Evolutionary conservation across 176 grass and related monocot genomes (phyloP), one percentile per base, ranked within the genome.

Genomic region (Eremochloa ophiuroides): DNA sequence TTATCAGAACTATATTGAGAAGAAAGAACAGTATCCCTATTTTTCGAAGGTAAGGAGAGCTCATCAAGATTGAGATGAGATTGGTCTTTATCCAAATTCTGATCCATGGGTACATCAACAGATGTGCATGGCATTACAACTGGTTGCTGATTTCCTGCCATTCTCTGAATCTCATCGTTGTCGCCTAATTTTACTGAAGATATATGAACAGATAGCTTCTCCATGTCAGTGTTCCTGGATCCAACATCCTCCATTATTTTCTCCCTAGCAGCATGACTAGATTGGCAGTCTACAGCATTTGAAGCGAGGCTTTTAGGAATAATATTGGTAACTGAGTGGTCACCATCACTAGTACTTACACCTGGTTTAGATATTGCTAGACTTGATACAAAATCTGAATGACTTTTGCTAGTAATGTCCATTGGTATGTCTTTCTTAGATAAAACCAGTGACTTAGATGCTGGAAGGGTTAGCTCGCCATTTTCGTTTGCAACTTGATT

Each of bases 121-220:
- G 76, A 82, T 37, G 40, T 22, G 79, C 47, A 61, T 62, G 76
- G 67, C 10, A 46, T 61, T 77, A 64, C 74, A 86, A 28, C 77
- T 29, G 15, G 48, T 29, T 77, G 85, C 61, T 86, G 78, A 51
- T 74, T 64, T 62, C 65, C 74, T 50, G 26, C 55, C 70, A 40
- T 80, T 37, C 22, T 73, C n/a, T 80, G 73, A 85, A 51, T 74
- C 25, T 33, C 63, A 79, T 78, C 30, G 75, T 82, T 80, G 74
- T 31, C 78, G 73, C 87, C 91, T 88, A 91, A 68, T 58, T 41
- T 82, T 48, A 93, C 67, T 77, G 88, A 93, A 73, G 86, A 89
- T 38, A 95, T 74, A 63, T 67, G 55, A 35, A 42, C 26, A 77
- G 80, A 85, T 55, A 95, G 46, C 71, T 72, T 87, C 43, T 90